Evolutionary conservation across 176 grass and related monocot species (phyloP), one percentile per base, ranked within the genome.

Genomic region (Dactylis glomerata): DNA sequence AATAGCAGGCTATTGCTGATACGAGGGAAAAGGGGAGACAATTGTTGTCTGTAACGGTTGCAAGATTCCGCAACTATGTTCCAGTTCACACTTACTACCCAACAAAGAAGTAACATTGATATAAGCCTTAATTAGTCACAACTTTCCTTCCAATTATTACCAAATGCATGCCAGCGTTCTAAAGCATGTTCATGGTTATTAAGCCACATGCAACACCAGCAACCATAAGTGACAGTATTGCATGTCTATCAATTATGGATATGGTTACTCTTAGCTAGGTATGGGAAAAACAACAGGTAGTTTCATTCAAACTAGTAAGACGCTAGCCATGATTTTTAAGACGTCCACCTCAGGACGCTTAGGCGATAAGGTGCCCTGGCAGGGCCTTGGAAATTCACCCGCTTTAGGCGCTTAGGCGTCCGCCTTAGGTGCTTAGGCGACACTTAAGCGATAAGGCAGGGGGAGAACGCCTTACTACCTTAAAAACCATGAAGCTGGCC

Each of bases 1-100:
- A 74, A 26, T 79, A 83, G 8, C 56, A 87, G 14, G 9, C n/a
- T 77, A 81, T 41, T 58, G 31, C 27, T 49, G 50, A 56, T 74
- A 75, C 6, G 45, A 31, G 19, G 1, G 44, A 11, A 28, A 37
- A 7, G 28, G 0, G 20, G 19, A 16, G 36, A 66, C 20, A 23
- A 22, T 22, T 63, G 27, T 55, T 55, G 22, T 20, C 42, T 79
- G 40, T 49, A 46, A 50, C 72, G n/a, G 28, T 82, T 31, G 3
- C 8, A 55, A 82, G 80, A 69, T 82, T 57, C n/a, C 15, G n/a
- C 66, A 20, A 40, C 22, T 17, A 81, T 68, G 13, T 67, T 68
- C 63, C 20, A 74, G 42, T 74, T 74, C 71, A 73, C 1, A 74
- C 15, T 37, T 68, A 68, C 12, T 57, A 52, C 63, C 50, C 24